Percentiles rank a stretch among this genome's conserved stretches.
phyloP scores from a whole-genome alignment of 208 protist species.

The Trypanosoma brucei region DNA sequence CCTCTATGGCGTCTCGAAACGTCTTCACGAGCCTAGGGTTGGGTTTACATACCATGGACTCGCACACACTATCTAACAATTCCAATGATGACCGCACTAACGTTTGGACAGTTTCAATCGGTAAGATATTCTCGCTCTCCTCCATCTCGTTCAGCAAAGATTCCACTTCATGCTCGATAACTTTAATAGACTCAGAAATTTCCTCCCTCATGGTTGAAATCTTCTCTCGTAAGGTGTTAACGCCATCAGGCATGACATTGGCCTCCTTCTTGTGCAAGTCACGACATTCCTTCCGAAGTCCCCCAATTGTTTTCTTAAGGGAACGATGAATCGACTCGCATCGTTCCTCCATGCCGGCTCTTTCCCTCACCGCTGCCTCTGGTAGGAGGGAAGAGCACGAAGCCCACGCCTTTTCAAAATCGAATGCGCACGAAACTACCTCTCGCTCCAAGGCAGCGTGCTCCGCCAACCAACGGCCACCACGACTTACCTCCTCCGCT shows the following conservation, averaged over 20 bases:
- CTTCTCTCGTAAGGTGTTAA: not conserved
- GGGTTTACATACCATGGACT: not conserved
- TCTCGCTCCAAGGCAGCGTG: conserved; percentile 11
- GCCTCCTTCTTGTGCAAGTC: not conserved
- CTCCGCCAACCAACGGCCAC: conserved; percentile 15
- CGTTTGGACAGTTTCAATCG: conserved; percentile 10
- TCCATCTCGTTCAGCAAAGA: not conserved
- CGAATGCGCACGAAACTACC: conserved; percentile 29
- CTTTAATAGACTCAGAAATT: conserved; percentile 4
- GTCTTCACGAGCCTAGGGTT: conserved; percentile 9
- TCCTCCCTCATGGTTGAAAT: conserved; percentile 10
- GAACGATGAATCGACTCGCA: conserved; percentile 4
- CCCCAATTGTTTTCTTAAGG: not conserved
- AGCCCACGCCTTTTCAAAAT: conserved; percentile 24
- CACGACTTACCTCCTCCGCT: conserved; percentile 2
- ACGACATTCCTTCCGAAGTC: conserved; percentile 2
- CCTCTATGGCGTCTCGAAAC: conserved; percentile 12
- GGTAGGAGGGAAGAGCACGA: conserved; percentile 10
- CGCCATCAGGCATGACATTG: not conserved
- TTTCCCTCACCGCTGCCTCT: conserved; percentile 8
- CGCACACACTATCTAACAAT: conserved; percentile 9
- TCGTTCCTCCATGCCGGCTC: not conserved
- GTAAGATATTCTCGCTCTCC: not conserved
- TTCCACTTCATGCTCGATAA: conserved; percentile 2
- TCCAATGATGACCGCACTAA: conserved; percentile 17